Base-by-base conservation (phyloP, 1,284 basidiomycete species). In the Heterobasidion annosum region DNA sequence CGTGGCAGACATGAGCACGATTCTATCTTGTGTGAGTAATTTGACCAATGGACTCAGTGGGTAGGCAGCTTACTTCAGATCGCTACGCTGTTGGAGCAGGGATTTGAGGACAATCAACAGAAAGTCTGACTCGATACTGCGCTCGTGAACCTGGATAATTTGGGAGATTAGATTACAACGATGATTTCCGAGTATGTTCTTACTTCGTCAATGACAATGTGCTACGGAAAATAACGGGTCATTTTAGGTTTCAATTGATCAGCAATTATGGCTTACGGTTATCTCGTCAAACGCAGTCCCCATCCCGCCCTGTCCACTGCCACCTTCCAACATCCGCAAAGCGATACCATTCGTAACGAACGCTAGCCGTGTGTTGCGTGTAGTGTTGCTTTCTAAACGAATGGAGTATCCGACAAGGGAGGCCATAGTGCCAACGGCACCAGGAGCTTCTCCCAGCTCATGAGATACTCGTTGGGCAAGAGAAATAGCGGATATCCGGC, bases 1-100 rank as follows among this genome's bases (percentile, higher is more conserved):
- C 0, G 97, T 99, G 0, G 97, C 97, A 25, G 94, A 98, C 97
- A 99, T 99, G 54, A 99, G 79, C 35, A 99, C 83, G 34, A 99
- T 83, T 70, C 91, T 93, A 34, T 10, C 53, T 57, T 15, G n/a
- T 37, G 1, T 5, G 47, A 40, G 37, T 42, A 58, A 33, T 48
- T 42, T 32, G 43, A 58, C n/a, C 2, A 34, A 57, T 32, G 19
- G 4, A 19, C 34, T 50, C 2, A 54, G 9, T 37, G 25, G 8
- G 43, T 19, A 57, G 46, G 35, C 49, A 32, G 62, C 72, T 59
- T 60, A 89, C 91, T 92, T 96, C 51, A 99, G 76, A 62, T 96
- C 86, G 48, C 85, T 81, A 19, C 93, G 81, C 59, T 88, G 82
- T 53, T 80, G 71, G 48, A 98, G 69, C 18, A 99, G 73, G n/a